A percentile compares a stretch with the other conserved stretches of the same genome.
Evolutionary conservation across 768 basidiomycete species (phyloP).

Genomic region (Paxillus ammoniavirescens): DNA sequence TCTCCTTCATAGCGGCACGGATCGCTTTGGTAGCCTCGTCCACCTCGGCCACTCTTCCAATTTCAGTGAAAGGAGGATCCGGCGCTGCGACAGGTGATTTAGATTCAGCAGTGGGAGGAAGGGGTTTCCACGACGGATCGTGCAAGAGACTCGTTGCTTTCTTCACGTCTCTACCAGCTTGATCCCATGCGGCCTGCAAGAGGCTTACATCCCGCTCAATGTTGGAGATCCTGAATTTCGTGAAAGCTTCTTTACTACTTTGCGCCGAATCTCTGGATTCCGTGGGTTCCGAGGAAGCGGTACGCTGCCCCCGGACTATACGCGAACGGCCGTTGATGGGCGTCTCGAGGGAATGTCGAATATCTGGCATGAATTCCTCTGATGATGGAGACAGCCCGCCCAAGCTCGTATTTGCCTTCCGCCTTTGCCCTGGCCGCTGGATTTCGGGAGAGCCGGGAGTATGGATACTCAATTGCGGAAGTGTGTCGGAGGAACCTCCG

Average conservation of each 20-base stretch:
- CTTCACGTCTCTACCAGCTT: conserved; percentile 58
- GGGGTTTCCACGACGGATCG: conserved; percentile 54
- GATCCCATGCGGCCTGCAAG: conserved; percentile 67
- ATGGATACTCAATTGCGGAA: conserved; percentile 15
- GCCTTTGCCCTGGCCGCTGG: conserved; percentile 49
- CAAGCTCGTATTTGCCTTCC: conserved; percentile 35
- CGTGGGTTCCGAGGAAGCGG: conserved; percentile 30
- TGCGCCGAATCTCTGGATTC: conserved; percentile 20
- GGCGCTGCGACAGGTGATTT: conserved; percentile 11
- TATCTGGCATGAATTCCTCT: conserved; percentile 65
- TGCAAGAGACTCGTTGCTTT: conserved; percentile 57
- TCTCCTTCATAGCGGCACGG: conserved; percentile 64
- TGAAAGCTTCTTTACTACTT: conserved; percentile 38
- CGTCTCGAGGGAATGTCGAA: conserved; percentile 38
- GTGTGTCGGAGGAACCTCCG: conserved; percentile 41
- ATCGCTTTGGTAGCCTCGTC: conserved; percentile 72
- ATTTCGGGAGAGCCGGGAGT: conserved; percentile 59
- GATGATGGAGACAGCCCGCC: conserved; percentile 58
- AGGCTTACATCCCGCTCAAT: conserved; percentile 38
- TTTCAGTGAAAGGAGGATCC: conserved; percentile 28
- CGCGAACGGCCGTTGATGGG: conserved; percentile 44
- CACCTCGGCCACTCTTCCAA: conserved; percentile 67
- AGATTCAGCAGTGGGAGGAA: conserved; percentile 21
- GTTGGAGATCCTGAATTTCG: conserved; percentile 62
- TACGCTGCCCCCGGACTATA: conserved; percentile 49